Percentiles rank a stretch among this genome's conserved stretches.
phyloP scores from a whole-genome alignment of 306 rosid genomes.

The Dryas drummondii region DNA sequence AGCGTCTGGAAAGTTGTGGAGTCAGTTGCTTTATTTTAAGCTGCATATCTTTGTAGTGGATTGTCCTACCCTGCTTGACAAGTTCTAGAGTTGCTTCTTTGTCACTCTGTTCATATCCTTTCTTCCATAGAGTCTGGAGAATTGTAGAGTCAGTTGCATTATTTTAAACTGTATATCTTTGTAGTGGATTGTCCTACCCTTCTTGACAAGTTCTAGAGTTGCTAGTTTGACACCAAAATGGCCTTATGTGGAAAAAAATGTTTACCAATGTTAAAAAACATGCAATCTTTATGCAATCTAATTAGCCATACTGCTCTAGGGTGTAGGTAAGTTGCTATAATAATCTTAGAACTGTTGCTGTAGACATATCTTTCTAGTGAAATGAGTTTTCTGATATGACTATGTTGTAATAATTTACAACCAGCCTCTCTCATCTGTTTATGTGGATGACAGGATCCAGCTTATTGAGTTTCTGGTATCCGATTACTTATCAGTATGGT shows the following conservation, averaged over 20 bases:
- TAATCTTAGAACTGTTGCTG: not conserved
- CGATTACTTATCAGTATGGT: conserved; percentile 73
- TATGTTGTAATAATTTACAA: not conserved
- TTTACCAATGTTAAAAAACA: not conserved
- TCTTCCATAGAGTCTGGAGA: not conserved
- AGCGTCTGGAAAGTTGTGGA: not conserved
- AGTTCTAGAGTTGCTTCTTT: not conserved
- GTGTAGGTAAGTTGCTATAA: not conserved
- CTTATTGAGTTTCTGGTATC: conserved; percentile 73
- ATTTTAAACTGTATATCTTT: not conserved
- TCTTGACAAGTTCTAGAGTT: not conserved
- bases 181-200: not conserved
- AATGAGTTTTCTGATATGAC: not conserved
- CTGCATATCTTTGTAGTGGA: not conserved
- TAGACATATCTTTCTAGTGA: not conserved
- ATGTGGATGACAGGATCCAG: conserved; percentile 69
- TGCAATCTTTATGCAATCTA: not conserved
- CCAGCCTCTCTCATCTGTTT: conserved; percentile 22
- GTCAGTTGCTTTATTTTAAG: not conserved
- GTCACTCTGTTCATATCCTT: not conserved
- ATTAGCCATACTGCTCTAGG: not conserved
- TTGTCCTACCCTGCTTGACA: not conserved
- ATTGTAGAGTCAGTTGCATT: not conserved
- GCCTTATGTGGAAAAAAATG: not conserved
- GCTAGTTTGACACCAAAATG: not conserved